Base-by-base conservation (phyloP, 1,139 yeast species). In the Hansenula anomala region DNA sequence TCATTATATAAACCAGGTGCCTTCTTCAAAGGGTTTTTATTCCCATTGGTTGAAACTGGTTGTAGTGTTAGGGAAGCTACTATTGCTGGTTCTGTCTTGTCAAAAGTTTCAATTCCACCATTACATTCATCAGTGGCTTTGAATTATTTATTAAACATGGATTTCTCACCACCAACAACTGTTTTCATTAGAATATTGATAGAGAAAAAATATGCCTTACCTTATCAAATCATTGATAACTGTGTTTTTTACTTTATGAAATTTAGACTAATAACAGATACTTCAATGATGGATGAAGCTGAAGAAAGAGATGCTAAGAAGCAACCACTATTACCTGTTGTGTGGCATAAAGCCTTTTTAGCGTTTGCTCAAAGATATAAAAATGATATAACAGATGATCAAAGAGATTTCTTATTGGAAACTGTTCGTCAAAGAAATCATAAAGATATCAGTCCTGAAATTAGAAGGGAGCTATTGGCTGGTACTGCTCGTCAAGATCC, bases 1-100 rank as follows among this genome's bases (percentile, higher is more conserved):
- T 78, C 97, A 1, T 73, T 94, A 40, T 92, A 92, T 69, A 94
- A 92, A 63, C 98, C 99, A 20, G 92, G 95, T 41, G 98, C 98
- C 14, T 94, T 90, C 56, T 92, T 92, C 73, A 90, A 89, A 63
- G 99, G 98, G 1, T 90, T 92, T 55, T 68, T 92, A 43, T 86
- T 92, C 58, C 97, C 97, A 13, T 69, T 92, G 43, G 86, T 88
- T 23, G 95, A 86, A 56, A 75, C 80, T 14, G 82, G 80, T 44
- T 90, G 97, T 63, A 73, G 95, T 9, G 82, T 87, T 15, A 78
- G 95, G 57, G 99, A 92, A 60, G 97, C 98, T 1, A 82, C 95
- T 40, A 89, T 92, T 60, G 96, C 94, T 17, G 96, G 96, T 15
- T 89, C 97, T 18, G 89, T 94, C 13, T 72, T 92, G 43, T 71